Percentiles rank a stretch among this genome's conserved stretches.
phyloP scores from a whole-genome alignment of 106 monocot species.

The Dendrobium nobile region DNA sequence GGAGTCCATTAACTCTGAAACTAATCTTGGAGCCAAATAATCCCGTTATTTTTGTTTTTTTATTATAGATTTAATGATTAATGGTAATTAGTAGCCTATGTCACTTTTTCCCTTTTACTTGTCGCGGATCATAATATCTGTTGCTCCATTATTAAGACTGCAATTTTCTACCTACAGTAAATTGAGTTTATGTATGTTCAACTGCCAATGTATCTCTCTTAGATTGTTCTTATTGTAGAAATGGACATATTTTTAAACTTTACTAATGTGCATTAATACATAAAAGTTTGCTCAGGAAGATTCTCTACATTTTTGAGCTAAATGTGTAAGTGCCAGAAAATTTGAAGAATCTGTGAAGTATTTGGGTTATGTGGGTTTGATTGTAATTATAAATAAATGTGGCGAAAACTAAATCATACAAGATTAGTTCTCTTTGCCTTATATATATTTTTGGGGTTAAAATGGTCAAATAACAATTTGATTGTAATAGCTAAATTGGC shows the following conservation, averaged over 20 bases:
- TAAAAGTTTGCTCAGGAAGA: neutral
- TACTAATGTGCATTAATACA: neutral
- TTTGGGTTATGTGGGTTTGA: neutral
- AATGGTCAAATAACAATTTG: neutral
- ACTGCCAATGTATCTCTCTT: neutral
- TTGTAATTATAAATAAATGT: neutral
- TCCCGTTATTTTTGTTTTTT: neutral
- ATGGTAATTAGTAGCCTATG: neutral
- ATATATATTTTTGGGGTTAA: neutral
- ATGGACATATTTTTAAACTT: neutral
- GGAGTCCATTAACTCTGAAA: neutral
- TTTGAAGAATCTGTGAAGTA: neutral
- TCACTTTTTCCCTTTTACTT: neutral
- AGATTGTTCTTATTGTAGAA: neutral
- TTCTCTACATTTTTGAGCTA: neutral
- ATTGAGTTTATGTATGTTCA: neutral
- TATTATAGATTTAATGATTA: neutral
- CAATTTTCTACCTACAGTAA: no score
- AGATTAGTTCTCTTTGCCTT: neutral
- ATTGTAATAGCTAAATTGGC: no score
- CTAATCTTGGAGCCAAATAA: neutral
- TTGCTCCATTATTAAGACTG: no score
- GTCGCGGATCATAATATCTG: neutral
- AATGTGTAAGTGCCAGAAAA: neutral
- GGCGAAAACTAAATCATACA: neutral